Conservation (phyloP, 331 rosid species). For the Malus hybrid region DNA sequence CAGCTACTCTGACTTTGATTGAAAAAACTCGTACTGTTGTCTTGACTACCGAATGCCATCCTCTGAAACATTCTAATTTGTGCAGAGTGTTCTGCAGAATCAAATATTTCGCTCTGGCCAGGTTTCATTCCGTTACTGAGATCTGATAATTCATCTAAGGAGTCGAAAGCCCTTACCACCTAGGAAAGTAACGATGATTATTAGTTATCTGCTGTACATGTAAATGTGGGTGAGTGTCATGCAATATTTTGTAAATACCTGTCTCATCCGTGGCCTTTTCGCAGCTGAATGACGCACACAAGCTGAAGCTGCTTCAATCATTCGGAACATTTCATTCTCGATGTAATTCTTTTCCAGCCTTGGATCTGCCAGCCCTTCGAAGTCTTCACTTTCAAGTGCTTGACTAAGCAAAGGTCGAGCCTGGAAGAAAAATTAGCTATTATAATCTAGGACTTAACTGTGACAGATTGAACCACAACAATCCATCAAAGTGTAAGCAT, state of each 20-base stretch:
- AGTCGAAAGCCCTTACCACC: conserved; percentile 92
- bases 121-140: conserved; percentile 87
- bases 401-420: conserved; percentile 68
- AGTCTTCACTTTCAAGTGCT: conserved; percentile 56
- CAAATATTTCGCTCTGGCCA: conserved; percentile 67
- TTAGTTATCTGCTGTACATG: not conserved
- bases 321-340: conserved; percentile 61
- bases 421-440: conserved; percentile 26
- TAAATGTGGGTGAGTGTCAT: not conserved
- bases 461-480: too few relatives aligned
- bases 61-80: conserved; percentile 77
- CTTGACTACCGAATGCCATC: conserved; percentile 90
- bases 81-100: conserved; percentile 66
- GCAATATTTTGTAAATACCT: conserved; percentile 33
- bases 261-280: conserved; percentile 85
- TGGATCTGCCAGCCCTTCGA: conserved; percentile 58
- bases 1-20: conserved; percentile 63
- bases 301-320: conserved; percentile 94
- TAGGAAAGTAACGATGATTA: conserved; percentile 7
- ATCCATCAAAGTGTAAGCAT: not conserved
- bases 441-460: not conserved
- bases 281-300: conserved; percentile 79
- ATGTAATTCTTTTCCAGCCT: conserved; percentile 54
- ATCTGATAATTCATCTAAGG: conserved; percentile 60
- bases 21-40: conserved; percentile 42